Evolutionary conservation across 306 rosid genomes (phyloP).

Genomic region (Lagenaria siceraria): DNA sequence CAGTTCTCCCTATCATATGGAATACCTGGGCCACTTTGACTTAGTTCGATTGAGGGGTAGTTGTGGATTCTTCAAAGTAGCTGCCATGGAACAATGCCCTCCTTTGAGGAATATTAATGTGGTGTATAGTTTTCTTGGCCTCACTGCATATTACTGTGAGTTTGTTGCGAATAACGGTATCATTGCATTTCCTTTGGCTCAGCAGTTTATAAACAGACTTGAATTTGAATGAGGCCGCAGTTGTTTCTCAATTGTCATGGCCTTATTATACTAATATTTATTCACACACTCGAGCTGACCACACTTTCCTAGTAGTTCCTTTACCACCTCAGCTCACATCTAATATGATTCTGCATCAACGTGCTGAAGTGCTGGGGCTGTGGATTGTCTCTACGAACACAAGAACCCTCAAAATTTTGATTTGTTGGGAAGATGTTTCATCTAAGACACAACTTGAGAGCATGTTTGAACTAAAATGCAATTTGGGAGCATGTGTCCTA

Average conservation of each 20-base stretch:
- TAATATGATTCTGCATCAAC: neutral
- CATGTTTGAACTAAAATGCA: neutral
- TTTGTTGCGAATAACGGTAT: neutral
- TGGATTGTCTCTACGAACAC: neutral
- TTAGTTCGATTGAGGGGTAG: neutral
- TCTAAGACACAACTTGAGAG: neutral
- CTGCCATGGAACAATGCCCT: neutral
- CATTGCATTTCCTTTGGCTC: neutral
- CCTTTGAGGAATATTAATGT: neutral
- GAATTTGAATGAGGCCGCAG: neutral
- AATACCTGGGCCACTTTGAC: neutral
- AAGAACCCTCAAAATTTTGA: neutral
- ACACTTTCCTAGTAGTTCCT: neutral
- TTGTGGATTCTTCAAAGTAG: neutral
- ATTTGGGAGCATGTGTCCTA: neutral
- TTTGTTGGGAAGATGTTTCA: neutral
- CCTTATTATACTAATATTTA: neutral
- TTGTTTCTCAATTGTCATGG: neutral
- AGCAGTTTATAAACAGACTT: neutral
- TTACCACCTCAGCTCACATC: neutral
- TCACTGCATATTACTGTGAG: neutral
- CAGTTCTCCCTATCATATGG: neutral
- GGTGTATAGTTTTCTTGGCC: neutral
- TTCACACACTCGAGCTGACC: neutral
- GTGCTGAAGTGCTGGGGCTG: neutral